phyloP scores from a whole-genome alignment of 2,329 filamentous ascomycete species.

The Berkeleyomyces rouxiae region DNA sequence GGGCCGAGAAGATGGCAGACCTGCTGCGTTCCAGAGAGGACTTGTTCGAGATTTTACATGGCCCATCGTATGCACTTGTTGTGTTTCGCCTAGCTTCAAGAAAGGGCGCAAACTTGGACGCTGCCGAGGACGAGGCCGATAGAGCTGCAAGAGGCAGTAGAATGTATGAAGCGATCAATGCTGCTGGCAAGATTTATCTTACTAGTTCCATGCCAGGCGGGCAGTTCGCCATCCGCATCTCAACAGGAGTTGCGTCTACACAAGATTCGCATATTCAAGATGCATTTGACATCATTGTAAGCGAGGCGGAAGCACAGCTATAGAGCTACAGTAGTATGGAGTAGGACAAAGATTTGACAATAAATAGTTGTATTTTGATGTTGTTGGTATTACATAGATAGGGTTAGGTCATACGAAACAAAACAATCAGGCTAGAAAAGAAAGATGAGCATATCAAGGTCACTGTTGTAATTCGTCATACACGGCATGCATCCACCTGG shows the following conservation, averaged over 20 bases:
- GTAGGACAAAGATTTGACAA: background rate
- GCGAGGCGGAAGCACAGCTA: background rate
- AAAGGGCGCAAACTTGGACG: slow-evolving; percentile 18
- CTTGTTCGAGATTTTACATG: slow-evolving; percentile 59
- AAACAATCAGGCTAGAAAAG: background rate
- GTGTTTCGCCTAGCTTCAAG: slow-evolving; percentile 46
- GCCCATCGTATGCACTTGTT: slow-evolving; percentile 61
- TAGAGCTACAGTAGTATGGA: background rate
- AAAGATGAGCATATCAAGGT: background rate
- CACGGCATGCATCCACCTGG: background rate
- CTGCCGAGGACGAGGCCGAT: slow-evolving; percentile 26
- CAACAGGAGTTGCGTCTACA: slow-evolving; percentile 50
- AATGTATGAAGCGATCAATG: slow-evolving; percentile 61
- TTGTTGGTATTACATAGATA: background rate
- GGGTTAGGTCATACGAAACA: background rate
- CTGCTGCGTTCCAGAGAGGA: slow-evolving; percentile 44
- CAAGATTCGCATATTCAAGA: slow-evolving; percentile 57
- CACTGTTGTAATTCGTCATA: background rate
- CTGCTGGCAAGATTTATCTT: slow-evolving; percentile 61
- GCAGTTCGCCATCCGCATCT: slow-evolving; percentile 63
- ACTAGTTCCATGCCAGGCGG: slow-evolving; percentile 61
- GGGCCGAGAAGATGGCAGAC: slow-evolving; percentile 54
- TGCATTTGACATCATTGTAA: slow-evolving; percentile 54
- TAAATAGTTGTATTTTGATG: slow-evolving; percentile 2
- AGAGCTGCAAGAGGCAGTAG: slow-evolving; percentile 54